These are phyloP conservation scores for Starmerella stellata DNA, from an alignment of 805 yeast genomes.

Conservation along the genomic window DNA sequence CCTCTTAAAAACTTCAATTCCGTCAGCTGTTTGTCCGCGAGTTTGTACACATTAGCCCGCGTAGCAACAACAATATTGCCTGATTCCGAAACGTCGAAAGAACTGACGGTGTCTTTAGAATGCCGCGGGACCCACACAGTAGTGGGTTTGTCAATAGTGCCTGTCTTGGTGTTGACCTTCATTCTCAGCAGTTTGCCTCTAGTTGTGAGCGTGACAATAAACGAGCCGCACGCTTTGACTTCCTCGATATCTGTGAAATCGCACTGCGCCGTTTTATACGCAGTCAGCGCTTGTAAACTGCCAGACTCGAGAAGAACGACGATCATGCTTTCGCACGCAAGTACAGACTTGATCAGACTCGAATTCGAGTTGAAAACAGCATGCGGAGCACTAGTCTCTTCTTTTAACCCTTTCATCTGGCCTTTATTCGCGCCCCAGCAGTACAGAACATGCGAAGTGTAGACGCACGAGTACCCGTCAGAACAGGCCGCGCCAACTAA, in stretches of 20 bases:
- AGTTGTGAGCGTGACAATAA: conserved; percentile 7
- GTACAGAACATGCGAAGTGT: conserved; percentile 9
- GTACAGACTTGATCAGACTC: conserved; percentile 10
- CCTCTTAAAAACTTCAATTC: conserved; percentile 10
- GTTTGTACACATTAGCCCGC: conserved; percentile 9
- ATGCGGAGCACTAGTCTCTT: conserved; percentile 2
- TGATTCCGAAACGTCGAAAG: conserved; percentile 13
- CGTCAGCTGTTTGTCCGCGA: conserved; percentile 6
- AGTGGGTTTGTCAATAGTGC: background rate
- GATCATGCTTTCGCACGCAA: conserved; percentile 10
- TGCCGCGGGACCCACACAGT: conserved; percentile 11
- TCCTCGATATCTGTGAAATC: conserved; percentile 3
- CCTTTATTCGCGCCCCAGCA: conserved; percentile 18
- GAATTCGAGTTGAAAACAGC: background rate
- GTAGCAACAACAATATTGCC: conserved; percentile 16
- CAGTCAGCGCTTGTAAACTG: conserved; percentile 1
- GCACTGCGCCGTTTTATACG: conserved; percentile 1
- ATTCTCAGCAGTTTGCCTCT: conserved; percentile 8
- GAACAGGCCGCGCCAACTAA: conserved; percentile 10
- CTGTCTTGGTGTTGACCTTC: background rate
- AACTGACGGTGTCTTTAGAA: conserved; percentile 5
- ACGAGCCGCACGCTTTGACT: conserved; percentile 9
- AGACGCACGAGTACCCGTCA: conserved; percentile 8
- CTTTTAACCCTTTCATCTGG: conserved; percentile 12
- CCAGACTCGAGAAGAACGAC: conserved; percentile 11